phyloP scores from a whole-genome alignment of 345 rosid species.

The Carallia pectinifolia region DNA sequence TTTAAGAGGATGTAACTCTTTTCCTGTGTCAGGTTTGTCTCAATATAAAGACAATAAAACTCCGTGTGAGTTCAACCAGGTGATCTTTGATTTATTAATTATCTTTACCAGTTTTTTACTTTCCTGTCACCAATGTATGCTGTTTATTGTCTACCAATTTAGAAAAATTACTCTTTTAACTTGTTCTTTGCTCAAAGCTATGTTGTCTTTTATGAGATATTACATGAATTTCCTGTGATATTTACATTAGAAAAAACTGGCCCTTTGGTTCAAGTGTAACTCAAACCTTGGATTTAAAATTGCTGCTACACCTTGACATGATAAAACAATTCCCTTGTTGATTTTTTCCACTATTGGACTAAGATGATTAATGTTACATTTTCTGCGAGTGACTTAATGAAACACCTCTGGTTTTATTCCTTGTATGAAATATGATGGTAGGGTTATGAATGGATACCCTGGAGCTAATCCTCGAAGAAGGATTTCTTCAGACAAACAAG shows the following conservation, averaged over 20 bases:
- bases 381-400: no score
- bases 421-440: slow-evolving; percentile 18
- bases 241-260: no score
- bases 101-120: slow-evolving; percentile 3
- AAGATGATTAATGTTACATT: no score
- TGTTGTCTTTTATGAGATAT: no score
- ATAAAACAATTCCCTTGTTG: no score
- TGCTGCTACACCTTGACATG: no score
- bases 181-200: not conserved
- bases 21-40: slow-evolving; percentile 76
- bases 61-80: slow-evolving; percentile 65
- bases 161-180: not conserved
- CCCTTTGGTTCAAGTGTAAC: no score
- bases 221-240: no score
- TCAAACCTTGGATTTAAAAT: no score
- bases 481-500: slow-evolving; percentile 64
- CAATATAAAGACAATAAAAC: slow-evolving; percentile 69
- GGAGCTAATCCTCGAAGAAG: slow-evolving; percentile 73
- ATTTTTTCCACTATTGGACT: no score
- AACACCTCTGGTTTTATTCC: no score
- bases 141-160: not conserved
- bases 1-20: slow-evolving; percentile 15
- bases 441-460: slow-evolving; percentile 69
- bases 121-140: not conserved
- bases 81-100: slow-evolving; percentile 26